These are phyloP conservation scores for Saccharomycopsis synnaedendra DNA, from an alignment of 805 yeast genomes.

Conservation along the genomic window DNA sequence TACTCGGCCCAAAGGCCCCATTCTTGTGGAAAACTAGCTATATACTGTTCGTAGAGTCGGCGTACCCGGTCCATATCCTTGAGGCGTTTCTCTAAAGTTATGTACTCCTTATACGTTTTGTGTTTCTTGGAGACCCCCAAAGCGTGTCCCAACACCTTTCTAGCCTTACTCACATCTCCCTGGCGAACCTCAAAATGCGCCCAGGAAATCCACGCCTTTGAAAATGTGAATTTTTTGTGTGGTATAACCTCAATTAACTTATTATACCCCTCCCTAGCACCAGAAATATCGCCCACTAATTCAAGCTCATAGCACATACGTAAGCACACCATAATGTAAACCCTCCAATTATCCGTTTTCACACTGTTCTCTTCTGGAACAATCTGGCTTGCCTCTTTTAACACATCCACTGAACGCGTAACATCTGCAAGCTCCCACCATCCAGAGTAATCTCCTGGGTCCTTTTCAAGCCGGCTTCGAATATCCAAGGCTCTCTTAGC, in stretches of 20 bases:
- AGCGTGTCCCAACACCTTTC: conserved; percentile 62
- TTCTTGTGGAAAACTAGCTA: conserved; percentile 35
- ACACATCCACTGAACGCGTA: conserved; percentile 21
- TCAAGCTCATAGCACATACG: conserved; percentile 18
- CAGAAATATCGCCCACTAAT: conserved; percentile 26
- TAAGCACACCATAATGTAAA: conserved; percentile 64
- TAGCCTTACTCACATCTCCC: conserved; percentile 35
- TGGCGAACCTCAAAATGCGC: conserved; percentile 65
- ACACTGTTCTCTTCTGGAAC: conserved; percentile 24
- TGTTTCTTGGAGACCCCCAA: conserved; percentile 49
- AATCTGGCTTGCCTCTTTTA: conserved; percentile 32
- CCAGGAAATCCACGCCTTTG: conserved; percentile 60
- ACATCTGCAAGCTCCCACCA: conserved; percentile 50
- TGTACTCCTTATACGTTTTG: conserved; percentile 51
- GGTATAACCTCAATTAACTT: conserved; percentile 41
- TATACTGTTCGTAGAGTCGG: conserved; percentile 52
- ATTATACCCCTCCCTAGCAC: conserved; percentile 41
- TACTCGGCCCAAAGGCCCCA: conserved; percentile 47
- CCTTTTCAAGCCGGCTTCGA: conserved; percentile 32
- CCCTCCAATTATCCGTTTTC: conserved; percentile 44
- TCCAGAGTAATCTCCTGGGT: conserved; percentile 53
- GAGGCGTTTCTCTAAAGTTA: conserved; percentile 50
- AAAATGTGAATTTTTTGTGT: conserved; percentile 50
- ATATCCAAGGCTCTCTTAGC: conserved; percentile 45
- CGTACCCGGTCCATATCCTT: conserved; percentile 79